These are phyloP conservation scores for Pseudocercospora fuligena DNA, from an alignment of 2,329 filamentous ascomycete species.

Conservation along the genomic window DNA sequence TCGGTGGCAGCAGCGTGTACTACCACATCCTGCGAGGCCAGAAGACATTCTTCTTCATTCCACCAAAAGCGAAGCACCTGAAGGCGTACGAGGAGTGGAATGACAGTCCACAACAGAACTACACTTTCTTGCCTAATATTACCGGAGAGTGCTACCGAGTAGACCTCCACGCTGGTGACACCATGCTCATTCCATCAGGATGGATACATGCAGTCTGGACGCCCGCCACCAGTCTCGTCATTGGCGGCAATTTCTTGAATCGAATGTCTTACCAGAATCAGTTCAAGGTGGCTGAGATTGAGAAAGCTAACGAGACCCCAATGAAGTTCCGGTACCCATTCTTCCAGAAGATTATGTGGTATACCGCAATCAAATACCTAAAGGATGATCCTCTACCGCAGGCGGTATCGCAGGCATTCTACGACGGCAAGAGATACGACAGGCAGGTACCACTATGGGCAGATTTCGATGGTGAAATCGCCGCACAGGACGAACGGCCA, in stretches of 20 bases:
- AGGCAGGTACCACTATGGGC: constrained; percentile 62
- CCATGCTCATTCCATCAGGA: constrained; percentile 72
- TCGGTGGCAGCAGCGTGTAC: constrained; percentile 72
- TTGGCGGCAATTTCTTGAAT: constrained; percentile 73
- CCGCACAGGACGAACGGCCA: constrained; percentile 53
- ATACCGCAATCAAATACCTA: constrained; percentile 67
- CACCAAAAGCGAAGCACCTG: constrained; percentile 68
- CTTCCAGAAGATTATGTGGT: constrained; percentile 74
- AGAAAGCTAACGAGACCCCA: constrained; percentile 69
- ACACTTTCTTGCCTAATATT: constrained; percentile 67
- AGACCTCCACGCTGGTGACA: constrained; percentile 69
- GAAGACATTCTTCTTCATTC: constrained; percentile 75
- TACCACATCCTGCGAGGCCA: constrained; percentile 72
- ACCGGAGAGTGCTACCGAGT: constrained; percentile 71
- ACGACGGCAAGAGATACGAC: constrained; percentile 60
- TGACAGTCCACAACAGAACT: constrained; percentile 68
- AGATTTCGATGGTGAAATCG: constrained; percentile 59
- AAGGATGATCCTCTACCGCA: constrained; percentile 67
- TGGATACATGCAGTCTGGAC: constrained; percentile 77
- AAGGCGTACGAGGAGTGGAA: constrained; percentile 76
- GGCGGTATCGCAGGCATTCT: constrained; percentile 59
- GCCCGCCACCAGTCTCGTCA: constrained; percentile 70
- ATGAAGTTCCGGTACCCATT: constrained; percentile 70
- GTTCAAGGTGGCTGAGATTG: constrained; percentile 67
- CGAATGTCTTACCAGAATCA: constrained; percentile 69